Base-by-base conservation (phyloP, 1,284 basidiomycete species). In the Pterula multifida region DNA sequence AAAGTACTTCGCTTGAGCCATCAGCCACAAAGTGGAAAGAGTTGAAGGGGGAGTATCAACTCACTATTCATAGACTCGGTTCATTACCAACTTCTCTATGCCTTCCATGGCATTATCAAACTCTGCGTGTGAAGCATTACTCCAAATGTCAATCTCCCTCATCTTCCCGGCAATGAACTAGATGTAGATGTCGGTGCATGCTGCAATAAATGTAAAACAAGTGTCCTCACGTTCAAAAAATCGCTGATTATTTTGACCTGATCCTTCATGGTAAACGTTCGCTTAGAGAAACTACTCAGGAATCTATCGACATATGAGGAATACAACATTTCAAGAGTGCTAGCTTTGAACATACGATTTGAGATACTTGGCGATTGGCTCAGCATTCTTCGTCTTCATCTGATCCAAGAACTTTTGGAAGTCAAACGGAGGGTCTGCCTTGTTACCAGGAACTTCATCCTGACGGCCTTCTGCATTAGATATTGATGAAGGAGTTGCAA, bases 51-150 rank as follows among this genome's bases (percentile, higher is more conserved):
- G 39, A 56, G 55, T 54, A 32, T 13, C 13, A n/a, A 71, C 84
- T 59, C 59, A 91, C 90, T 85, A 92, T 56, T 90, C 91, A 65
- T 96, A 98, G 50, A 98, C 70, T 47, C 94, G 75, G 60, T 98
- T 99, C 96, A 98, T 98, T 58, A 98, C 92, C 9, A 98, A 78
- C 67, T 98, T 98, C 74, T 98, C 95, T 91, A 98, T 98, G 49
- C 93, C 94, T 68, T 98, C 95, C 69, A 92, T 81, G 0, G 94
- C 92, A 58, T 97, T 94, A 53, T 98, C 96, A 58, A 98, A 97
- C 63, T 98, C 94, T 2, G 70, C 69, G 22, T 90, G 83, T 2
- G 78, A 73, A 3, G 76, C 77, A 53, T 79, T 80, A 58, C 78
- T 80, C 92, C 91, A 95, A 1, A 84, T 67, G 36, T 95, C 91